Base-by-base conservation (phyloP, 1,284 basidiomycete genomes). In the Sanghuangporus sanghuang region DNA sequence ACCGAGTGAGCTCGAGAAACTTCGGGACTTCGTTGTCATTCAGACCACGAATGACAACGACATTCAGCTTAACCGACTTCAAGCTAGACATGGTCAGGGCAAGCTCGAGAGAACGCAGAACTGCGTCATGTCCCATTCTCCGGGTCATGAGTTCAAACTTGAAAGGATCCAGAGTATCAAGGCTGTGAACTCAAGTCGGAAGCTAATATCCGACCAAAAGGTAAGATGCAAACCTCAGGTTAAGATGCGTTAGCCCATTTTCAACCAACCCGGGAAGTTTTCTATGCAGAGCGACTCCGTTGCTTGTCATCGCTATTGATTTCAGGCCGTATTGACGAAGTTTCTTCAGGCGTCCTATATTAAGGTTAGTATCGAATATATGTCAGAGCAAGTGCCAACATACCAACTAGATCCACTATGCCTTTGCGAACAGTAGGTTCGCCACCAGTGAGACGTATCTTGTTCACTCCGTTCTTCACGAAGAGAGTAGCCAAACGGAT, bases 101-200 rank as follows among this genome's bases (percentile, higher is more conserved):
- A 21, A 78, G 74, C 40, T 89, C 76, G n/a, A 94, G 78, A 9
- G 90, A 77, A 61, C 82, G 83, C 56, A 93, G 74, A 46, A 93
- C 92, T 16, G 87, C 86, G 48, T 87, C 84, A 68, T 93, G 90
- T 2, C 91, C 92, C 67, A 79, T 76, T 23, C 91, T 80, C 57
- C 92, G 83, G 0, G 93, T 91, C 79, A 95, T 92, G 48, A 92
- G 79, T 73, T 94, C 91, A 71, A 95, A 95, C 71, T 92, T 94
- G 79, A 88, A 86, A 42, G 90, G 89, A 71, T 95, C 91, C 52
- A 96, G 76, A 0, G 93, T 96, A 72, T 96, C 93, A 68, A 96
- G 77, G 69, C 90, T 92, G 64, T 95, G 93, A 68, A 96, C 77
- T 68, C 90, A 92, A 64, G 27, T 42, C 46, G 18, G 8, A 44